A percentile compares a stretch with the other conserved stretches of the same genome.
These are phyloP conservation scores for Antitrichia curtipendula DNA, from an alignment of 225 moss, liverwort and hornwort species.

Conservation along the genomic window DNA sequence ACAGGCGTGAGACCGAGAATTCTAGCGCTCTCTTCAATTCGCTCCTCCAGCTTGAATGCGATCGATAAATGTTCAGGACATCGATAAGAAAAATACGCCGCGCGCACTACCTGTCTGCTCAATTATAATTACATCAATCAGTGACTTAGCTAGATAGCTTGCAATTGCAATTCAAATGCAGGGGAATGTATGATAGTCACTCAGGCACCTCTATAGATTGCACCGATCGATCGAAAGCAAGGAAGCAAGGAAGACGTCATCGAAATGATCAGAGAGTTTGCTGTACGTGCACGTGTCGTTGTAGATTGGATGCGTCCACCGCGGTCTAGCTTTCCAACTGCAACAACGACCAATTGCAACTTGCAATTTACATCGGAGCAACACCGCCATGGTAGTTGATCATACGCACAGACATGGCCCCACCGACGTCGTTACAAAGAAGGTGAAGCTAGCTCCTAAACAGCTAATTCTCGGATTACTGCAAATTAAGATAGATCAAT, in stretches of 20 bases:
- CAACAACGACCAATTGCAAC: not conserved
- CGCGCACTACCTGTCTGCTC: not conserved
- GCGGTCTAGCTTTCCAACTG: not conserved
- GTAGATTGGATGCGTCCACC: not conserved
- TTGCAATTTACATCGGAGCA: not conserved
- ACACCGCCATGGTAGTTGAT: not conserved
- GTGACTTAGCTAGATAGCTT: not conserved
- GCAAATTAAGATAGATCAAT: not conserved
- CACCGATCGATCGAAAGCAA: not conserved
- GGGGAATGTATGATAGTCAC: not conserved
- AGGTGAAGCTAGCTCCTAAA: not conserved
- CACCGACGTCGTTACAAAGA: not conserved
- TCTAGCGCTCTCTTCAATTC: not conserved
- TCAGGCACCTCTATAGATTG: not conserved
- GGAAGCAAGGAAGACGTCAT: not conserved
- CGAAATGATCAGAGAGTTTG: not conserved
- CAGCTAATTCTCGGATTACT: not conserved
- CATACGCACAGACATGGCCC: not conserved
- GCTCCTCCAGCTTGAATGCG: not conserved
- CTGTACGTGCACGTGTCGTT: not conserved
- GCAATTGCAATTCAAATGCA: not conserved
- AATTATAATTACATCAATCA: not conserved
- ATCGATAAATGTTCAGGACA: not conserved
- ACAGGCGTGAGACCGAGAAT: not conserved
- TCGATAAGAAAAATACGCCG: not conserved